Evolutionary conservation across 129 eudicot genomes (phyloP).

Genomic region (Saposhnikovia divaricata): DNA sequence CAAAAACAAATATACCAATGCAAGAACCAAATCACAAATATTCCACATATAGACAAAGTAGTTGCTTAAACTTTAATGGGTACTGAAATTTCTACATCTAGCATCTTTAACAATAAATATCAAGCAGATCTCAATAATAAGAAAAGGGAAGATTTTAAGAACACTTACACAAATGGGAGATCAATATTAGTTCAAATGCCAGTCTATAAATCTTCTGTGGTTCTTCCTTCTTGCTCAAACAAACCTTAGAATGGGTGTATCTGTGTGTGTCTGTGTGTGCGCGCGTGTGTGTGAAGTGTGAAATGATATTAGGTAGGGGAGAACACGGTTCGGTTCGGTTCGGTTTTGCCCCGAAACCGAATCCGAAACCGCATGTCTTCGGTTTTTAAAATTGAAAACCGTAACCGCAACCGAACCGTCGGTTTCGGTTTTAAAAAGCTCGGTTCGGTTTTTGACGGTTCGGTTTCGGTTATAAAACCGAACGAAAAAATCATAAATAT

Average conservation of each 20-base stretch:
- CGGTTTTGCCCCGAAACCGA: no score
- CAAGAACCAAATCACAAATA: background rate
- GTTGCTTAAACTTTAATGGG: background rate
- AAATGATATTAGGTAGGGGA: no score
- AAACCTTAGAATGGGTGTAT: background rate
- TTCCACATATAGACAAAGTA: background rate
- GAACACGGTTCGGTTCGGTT: no score
- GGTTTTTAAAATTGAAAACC: no score
- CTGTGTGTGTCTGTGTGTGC: no score
- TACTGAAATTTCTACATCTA: background rate
- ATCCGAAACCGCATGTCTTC: no score
- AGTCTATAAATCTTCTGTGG: background rate
- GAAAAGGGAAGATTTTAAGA: background rate
- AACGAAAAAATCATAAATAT: no score
- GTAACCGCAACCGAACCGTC: no score
- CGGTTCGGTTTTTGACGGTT: no score
- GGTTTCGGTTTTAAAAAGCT: no score
- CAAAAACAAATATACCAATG: background rate
- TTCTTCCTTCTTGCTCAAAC: background rate
- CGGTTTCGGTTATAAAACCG: no score
- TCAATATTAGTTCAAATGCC: background rate
- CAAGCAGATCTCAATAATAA: background rate
- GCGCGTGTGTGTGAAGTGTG: no score
- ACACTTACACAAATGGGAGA: background rate
- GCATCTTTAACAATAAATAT: background rate